Evolutionary conservation across 352 stramenopile genomes (phyloP), one percentile per base, ranked within the genome.

Genomic region (Phytophthora rubi): DNA sequence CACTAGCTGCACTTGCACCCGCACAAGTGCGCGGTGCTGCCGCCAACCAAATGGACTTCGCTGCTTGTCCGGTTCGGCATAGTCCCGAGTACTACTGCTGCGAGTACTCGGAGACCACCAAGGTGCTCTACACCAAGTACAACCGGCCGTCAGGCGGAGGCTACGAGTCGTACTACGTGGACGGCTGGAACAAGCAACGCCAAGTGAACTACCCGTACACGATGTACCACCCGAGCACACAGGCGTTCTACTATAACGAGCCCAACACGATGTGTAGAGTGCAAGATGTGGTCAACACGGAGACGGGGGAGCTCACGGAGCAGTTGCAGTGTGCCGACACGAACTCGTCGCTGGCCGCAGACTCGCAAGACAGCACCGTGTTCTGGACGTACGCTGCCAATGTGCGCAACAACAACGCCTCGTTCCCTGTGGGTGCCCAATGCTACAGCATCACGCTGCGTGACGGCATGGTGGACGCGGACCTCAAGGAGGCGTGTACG

Each of bases 351-450:
- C 59, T 83, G 15, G 30, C 57, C 23, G 45, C 59, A 12, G 65
- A 62, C 32, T 81, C 76, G 5, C 73, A 72, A 26, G 64, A 85
- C 42, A 59, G 32, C 15, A 76, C 52, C 13, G 65, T 82, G 45
- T 87, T 80, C 49, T 85, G 76, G 79, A 83, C 71, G 3, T 85
- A 68, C 32, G 49, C 26, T 12, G 65, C 62, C 54, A 87, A 85
- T 45, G 52, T 62, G 21, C 77, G 69, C 49, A 87, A 86, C 65
- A 86, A 86, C 58, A 86, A 86, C 39, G 79, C 79, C 7, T 73
- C 66, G 12, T 87, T 87, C 55, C 80, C 80, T 8, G 61, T 83
- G 30, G 78, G 76, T 18, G 77, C 77, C 4, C 65, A 51, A 9
- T 87, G 80, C 70, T 73, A 67, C 32, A 81, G 66, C 18, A 37